Evolutionary conservation across 2,329 filamentous ascomycete genomes (phyloP), one percentile per base, ranked within the genome.

Genomic region (Sclerotinia borealis): DNA sequence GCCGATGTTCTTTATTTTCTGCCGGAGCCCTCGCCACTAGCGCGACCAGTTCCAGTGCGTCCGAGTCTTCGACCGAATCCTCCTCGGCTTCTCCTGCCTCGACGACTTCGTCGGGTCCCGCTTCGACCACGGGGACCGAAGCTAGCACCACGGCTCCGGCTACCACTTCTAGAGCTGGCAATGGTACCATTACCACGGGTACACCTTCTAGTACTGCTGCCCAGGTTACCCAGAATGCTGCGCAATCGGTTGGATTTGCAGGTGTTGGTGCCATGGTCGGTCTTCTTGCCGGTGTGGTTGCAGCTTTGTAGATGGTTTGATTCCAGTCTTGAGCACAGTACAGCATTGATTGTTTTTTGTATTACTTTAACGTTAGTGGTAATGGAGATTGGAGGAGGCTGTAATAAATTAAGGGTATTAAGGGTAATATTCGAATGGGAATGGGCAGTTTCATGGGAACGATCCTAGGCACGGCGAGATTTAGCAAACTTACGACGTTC

Each of bases 201-300:
- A 27, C 54, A 7, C 29, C 54, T 13, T 19, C 54, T 58, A 36
- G 25, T 39, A 31, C 39, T 19, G 39, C 27, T 34, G 27, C 27
- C 11, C 27, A 58, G 27, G 54, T 58, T 3, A 58, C 54, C 4
- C 39, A 43, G 5, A 58, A 58, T 17, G 54, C 39, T 10, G 54
- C 39, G n/a, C 54, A 25, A 15, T 45, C 54, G 11, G 54, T 58
- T 36, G 54, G 54, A 6, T 8, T 58, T 34, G 51, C 22, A 3
- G 54, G 54, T 58, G 54, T 58, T 36, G 54, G 39, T 15, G 39
- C 25, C 22, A 58, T 58, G n/a, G 39, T 45, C 8, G 54, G 54
- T 17, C 54, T 58, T 8, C 19, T 58, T 19, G 54, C 54, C 6
- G 54, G 25, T 1, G 29, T 45, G 27, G 29, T 58, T 22, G 54